Conservation (phyloP, 2,329 filamentous ascomycete species). For the Pezizomycotina sp. region DNA sequence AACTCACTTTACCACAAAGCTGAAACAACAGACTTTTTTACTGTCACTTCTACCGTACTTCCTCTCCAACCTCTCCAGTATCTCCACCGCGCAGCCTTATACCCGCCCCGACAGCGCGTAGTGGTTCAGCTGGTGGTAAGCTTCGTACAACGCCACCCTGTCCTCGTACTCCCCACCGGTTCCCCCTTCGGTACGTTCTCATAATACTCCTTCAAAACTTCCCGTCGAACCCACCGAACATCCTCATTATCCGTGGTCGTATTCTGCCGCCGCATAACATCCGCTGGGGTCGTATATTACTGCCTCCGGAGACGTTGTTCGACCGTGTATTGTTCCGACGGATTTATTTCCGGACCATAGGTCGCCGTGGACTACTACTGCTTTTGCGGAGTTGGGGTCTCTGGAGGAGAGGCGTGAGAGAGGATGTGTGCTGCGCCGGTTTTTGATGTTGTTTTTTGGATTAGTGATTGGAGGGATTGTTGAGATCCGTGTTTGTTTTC, state of each 20-base stretch:
- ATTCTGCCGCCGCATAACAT: slow-evolving; percentile 77
- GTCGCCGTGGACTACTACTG: slow-evolving; percentile 77
- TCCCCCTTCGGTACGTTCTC: slow-evolving; percentile 59
- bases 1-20: no score
- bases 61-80: slow-evolving; percentile 55
- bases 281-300: slow-evolving; percentile 60
- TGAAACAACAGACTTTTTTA: no score
- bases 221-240: slow-evolving; percentile 77
- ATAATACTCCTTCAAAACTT: slow-evolving; percentile 62
- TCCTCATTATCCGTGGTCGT: slow-evolving; percentile 81
- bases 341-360: slow-evolving; percentile 56
- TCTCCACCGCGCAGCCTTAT: slow-evolving; percentile 60
- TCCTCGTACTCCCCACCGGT: slow-evolving; percentile 73
- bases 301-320: slow-evolving; percentile 4
- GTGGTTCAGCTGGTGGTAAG: slow-evolving; percentile 88
- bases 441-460: slow-evolving; percentile 47
- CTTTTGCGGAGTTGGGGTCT: slow-evolving; percentile 34
- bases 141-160: slow-evolving; percentile 60
- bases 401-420: slow-evolving; percentile 12
- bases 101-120: slow-evolving; percentile 67
- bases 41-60: slow-evolving; percentile 54
- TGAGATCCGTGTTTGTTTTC: slow-evolving; percentile 2
- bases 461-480: slow-evolving; percentile 49
- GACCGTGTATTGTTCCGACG: slow-evolving; percentile 11
- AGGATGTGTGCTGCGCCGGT: slow-evolving; percentile 17